phyloP scores from a whole-genome alignment of 768 basidiomycete species.

The Dentipellis sp. region DNA sequence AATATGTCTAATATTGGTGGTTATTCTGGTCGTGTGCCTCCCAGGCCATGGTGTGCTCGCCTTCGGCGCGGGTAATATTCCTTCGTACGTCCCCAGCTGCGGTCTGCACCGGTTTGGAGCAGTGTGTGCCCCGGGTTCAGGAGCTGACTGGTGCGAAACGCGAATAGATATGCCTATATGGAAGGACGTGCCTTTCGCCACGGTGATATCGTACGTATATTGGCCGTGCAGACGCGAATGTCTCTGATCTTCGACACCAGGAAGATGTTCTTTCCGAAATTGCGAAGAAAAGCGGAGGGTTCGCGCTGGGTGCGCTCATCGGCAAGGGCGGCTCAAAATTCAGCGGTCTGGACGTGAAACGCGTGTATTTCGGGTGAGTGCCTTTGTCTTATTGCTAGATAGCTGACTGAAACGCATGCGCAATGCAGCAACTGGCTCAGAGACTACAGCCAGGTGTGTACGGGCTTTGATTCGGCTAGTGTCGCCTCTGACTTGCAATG shows the following conservation, averaged over 20 bases:
- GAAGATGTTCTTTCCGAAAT: slow-evolving; percentile 62
- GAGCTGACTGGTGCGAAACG: neutral
- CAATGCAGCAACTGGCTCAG: slow-evolving; percentile 72
- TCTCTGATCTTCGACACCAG: slow-evolving; percentile 29
- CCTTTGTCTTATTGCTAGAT: neutral
- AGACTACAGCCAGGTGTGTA: slow-evolving; percentile 68
- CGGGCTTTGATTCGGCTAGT: slow-evolving; percentile 42
- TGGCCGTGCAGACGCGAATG: neutral
- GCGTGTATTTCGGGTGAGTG: slow-evolving; percentile 71
- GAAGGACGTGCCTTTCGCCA: slow-evolving; percentile 83
- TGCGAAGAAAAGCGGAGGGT: slow-evolving; percentile 46
- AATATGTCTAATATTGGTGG: neutral
- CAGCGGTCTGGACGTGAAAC: slow-evolving; percentile 70
- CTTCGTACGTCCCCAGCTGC: slow-evolving; percentile 19
- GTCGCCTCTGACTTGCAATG: slow-evolving; percentile 76
- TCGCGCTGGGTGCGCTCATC: slow-evolving; percentile 49
- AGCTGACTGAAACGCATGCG: neutral
- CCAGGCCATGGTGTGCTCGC: slow-evolving; percentile 53
- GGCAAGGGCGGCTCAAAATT: slow-evolving; percentile 58
- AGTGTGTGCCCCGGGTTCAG: neutral
- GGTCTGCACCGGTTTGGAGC: neutral
- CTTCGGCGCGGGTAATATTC: slow-evolving; percentile 85
- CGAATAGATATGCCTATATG: slow-evolving; percentile 64
- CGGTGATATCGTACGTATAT: slow-evolving; percentile 62
- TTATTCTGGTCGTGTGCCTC: slow-evolving; percentile 45